Conservation (phyloP, 1,139 yeast species). For the Sporopachydermia cereana region DNA sequence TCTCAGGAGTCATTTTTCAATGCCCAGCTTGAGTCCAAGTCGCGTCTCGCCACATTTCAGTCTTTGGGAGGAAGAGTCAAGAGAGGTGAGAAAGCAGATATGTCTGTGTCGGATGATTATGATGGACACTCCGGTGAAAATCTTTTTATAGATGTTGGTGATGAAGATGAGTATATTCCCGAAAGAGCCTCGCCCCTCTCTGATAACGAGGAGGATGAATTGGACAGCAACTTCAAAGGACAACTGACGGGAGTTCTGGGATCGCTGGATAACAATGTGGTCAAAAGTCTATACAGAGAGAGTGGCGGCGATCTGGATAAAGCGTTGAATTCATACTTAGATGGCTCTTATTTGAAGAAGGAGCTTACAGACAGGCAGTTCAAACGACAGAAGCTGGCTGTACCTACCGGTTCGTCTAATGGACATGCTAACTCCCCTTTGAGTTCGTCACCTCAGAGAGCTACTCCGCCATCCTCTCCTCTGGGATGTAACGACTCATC, state of each 20-base stretch:
- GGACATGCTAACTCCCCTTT: conserved; percentile 1
- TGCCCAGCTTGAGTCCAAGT: not conserved
- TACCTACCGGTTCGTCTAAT: not conserved
- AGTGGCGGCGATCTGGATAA: conserved; percentile 16
- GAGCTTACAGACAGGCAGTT: not conserved
- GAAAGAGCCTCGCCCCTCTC: too few relatives aligned
- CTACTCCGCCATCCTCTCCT: not conserved
- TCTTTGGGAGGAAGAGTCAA: not conserved
- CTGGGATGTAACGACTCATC: not conserved
- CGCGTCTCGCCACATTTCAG: conserved; percentile 2
- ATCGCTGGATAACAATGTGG: not conserved
- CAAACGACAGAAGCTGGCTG: conserved; percentile 5
- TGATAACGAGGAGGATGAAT: conserved; percentile 7
- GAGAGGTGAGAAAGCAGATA: too few relatives aligned
- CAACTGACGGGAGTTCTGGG: not conserved
- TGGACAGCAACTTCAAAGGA: conserved; percentile 16
- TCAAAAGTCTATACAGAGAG: not conserved
- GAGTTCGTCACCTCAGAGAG: not conserved
- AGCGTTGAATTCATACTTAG: conserved; percentile 21
- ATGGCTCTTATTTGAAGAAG: conserved; percentile 8
- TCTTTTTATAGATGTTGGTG: not conserved
- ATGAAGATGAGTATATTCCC: too few relatives aligned
- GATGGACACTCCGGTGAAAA: not conserved
- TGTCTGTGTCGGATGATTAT: too few relatives aligned
- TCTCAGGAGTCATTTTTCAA: not conserved